Percentiles rank a stretch among this genome's conserved stretches.
Conservation (phyloP, 306 rosid genomes). For the Luffa acutangula region DNA sequence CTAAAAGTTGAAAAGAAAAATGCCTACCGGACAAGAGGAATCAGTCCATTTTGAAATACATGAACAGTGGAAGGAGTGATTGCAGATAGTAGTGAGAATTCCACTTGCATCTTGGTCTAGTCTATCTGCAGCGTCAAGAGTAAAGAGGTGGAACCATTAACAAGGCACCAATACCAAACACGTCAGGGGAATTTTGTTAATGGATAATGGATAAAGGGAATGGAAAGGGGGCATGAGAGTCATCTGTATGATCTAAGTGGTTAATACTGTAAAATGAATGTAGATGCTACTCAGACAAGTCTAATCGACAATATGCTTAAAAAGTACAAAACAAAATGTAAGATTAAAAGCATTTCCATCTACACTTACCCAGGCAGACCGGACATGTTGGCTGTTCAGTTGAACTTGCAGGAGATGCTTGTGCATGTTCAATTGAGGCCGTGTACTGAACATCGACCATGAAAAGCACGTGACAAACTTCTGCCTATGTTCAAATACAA, state of each 20-base stretch:
- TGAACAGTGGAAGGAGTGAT: conserved; percentile 92
- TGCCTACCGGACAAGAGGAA: conserved; percentile 94
- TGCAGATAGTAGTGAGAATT: conserved; percentile 93
- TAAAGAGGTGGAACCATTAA: background rate
- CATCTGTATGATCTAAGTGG: conserved; percentile 1
- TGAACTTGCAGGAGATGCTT: conserved; percentile 52
- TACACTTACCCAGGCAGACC: conserved; percentile 58
- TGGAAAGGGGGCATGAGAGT: background rate
- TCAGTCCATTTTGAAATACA: conserved; percentile 95
- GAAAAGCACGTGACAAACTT: conserved; percentile 67
- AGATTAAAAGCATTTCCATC: background rate
- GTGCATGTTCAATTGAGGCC: conserved; percentile 76
- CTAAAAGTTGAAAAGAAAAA: background rate
- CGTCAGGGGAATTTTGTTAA: background rate
- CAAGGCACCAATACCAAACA: background rate
- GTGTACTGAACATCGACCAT: conserved; percentile 81
- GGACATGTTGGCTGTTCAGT: conserved; percentile 90
- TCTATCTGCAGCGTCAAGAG: conserved; percentile 45
- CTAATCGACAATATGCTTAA: background rate
- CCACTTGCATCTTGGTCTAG: conserved; percentile 81
- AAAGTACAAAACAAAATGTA: background rate
- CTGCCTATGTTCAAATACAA: conserved; percentile 32
- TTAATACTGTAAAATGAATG: background rate
- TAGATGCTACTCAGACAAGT: background rate
- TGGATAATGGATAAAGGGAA: background rate